A percentile compares a stretch with the other conserved stretches of the same genome.
phyloP scores from a whole-genome alignment of 2,329 filamentous ascomycete species.

The Trichoderma afroharzianum region DNA sequence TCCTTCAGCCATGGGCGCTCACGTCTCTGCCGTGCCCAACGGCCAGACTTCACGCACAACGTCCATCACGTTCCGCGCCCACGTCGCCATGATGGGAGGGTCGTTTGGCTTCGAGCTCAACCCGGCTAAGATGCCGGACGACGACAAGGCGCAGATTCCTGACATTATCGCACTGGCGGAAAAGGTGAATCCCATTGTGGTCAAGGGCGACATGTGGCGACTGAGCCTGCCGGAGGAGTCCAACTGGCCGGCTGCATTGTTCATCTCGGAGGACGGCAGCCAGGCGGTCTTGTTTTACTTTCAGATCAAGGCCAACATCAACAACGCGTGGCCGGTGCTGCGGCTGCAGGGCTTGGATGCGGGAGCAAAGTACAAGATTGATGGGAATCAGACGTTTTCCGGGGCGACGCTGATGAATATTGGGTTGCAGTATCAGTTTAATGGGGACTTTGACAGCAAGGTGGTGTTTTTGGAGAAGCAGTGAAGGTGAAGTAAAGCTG shows the following conservation, averaged over 20 bases:
- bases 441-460: slow-evolving; percentile 54
- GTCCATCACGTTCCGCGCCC: slow-evolving; percentile 57
- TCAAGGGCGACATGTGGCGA: slow-evolving; percentile 57
- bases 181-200: slow-evolving; percentile 56
- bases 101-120: slow-evolving; percentile 64
- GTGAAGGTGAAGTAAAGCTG: not conserved
- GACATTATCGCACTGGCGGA: slow-evolving; percentile 52
- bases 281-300: slow-evolving; percentile 57
- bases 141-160: slow-evolving; percentile 53
- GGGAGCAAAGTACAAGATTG: slow-evolving; percentile 49
- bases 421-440: slow-evolving; percentile 52
- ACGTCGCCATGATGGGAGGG: slow-evolving; percentile 66
- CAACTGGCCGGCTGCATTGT: slow-evolving; percentile 61
- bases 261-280: slow-evolving; percentile 49
- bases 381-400: slow-evolving; percentile 49
- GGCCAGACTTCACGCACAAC: slow-evolving; percentile 52
- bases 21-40: slow-evolving; percentile 60
- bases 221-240: slow-evolving; percentile 54
- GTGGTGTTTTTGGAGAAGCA: slow-evolving; percentile 51
- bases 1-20: slow-evolving; percentile 61
- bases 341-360: slow-evolving; percentile 56
- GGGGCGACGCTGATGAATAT: slow-evolving; percentile 61
- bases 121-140: slow-evolving; percentile 46
- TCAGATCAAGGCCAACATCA: slow-evolving; percentile 50
- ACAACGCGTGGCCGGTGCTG: slow-evolving; percentile 50